A percentile compares a stretch with the other conserved stretches of the same genome.
Evolutionary conservation across 441 rosid genomes (phyloP).

Genomic region (Isatis lusitanica): DNA sequence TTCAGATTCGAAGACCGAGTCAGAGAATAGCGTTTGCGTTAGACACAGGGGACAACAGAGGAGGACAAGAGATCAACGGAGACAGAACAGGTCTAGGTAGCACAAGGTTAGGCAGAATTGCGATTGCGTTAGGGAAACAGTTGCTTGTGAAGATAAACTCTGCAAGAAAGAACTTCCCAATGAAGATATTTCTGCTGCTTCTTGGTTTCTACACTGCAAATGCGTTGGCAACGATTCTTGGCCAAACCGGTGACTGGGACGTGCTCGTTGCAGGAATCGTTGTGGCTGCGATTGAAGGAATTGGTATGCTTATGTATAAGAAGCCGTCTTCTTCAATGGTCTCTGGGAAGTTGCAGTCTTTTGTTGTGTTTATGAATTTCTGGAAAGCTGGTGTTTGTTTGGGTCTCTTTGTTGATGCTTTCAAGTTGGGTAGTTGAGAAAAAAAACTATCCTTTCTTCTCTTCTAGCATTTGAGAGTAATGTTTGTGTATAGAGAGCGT

Average conservation of each 20-base stretch:
- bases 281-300: constrained; percentile 90
- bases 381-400: constrained; percentile 98
- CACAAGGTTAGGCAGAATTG: constrained; percentile 88
- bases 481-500: constrained; percentile 13
- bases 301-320: constrained; percentile 87
- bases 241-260: constrained; percentile 98
- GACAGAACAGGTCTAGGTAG: constrained; percentile 64
- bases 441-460: neutral
- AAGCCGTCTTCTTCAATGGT: constrained; percentile 50
- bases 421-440: constrained; percentile 76
- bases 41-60: constrained; percentile 63
- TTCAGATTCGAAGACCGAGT: constrained; percentile 43
- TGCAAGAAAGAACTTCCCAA: constrained; percentile 83
- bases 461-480: neutral
- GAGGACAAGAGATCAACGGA: constrained; percentile 52
- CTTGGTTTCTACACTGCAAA: constrained; percentile 95
- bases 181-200: constrained; percentile 82
- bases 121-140: constrained; percentile 76
- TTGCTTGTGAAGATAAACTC: constrained; percentile 70
- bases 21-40: constrained; percentile 70
- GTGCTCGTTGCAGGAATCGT: constrained; percentile 91
- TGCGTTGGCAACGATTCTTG: constrained; percentile 95
- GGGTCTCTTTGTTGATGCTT: constrained; percentile 97
- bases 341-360: constrained; percentile 61
- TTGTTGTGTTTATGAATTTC: constrained; percentile 79